Conservation (phyloP, 2,329 filamentous ascomycete species). For the Colletotrichum salicis region DNA sequence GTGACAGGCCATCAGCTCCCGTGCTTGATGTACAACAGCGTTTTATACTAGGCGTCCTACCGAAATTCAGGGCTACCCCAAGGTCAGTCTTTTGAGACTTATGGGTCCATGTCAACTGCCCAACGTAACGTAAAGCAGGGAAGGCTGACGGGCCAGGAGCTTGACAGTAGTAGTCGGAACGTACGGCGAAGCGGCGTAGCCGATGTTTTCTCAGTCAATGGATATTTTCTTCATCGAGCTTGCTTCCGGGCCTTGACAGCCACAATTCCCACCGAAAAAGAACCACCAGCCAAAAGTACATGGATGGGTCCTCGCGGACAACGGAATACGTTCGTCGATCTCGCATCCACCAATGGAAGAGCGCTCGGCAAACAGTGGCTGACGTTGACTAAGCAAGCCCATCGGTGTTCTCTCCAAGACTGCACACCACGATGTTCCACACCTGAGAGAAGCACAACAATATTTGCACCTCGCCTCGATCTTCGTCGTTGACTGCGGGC, state of each 20-base stretch:
- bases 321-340: neutral
- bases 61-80: neutral
- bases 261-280: neutral
- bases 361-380: neutral
- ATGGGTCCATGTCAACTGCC: neutral
- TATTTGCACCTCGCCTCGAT: neutral
- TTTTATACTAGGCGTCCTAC: neutral
- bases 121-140: neutral
- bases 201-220: neutral
- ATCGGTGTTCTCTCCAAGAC: neutral
- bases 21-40: neutral
- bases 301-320: neutral
- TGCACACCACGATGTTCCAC: neutral
- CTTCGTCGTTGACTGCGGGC: neutral
- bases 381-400: neutral
- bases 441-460: neutral
- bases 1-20: neutral
- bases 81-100: neutral
- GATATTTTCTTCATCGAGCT: neutral
- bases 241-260: neutral
- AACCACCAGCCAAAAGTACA: neutral
- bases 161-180: neutral
- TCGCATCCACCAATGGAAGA: neutral
- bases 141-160: neutral
- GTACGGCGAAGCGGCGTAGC: neutral